A percentile compares a stretch with the other conserved stretches of the same genome.
Conservation (phyloP, 2,329 filamentous ascomycete species). For the Diaporthe aspalathi region DNA sequence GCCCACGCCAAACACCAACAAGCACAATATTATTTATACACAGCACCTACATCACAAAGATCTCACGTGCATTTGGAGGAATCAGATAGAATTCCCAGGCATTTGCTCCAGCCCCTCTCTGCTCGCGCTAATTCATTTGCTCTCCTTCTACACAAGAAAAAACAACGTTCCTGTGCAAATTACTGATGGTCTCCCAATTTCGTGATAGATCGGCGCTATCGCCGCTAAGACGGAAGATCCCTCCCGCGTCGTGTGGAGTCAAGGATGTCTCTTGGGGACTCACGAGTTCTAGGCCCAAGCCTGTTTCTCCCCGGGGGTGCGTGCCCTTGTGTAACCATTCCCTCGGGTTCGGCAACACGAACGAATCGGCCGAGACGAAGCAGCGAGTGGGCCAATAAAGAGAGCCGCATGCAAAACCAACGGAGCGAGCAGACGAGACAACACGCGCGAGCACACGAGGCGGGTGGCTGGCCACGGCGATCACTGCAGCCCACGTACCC, state of each 20-base stretch:
- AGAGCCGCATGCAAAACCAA: constrained; percentile 22
- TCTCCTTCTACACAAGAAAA: constrained; percentile 11
- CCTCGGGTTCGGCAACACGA: constrained; percentile 27
- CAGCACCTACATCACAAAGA: constrained; percentile 19
- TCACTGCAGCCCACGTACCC: constrained; percentile 26
- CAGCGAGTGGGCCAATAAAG: constrained; percentile 14
- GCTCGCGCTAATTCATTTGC: constrained; percentile 37
- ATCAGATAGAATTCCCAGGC: constrained; percentile 35
- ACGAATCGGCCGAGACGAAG: constrained; percentile 20
- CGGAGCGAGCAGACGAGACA: constrained; percentile 7
- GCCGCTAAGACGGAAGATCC: constrained; percentile 37
- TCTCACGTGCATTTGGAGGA: constrained; percentile 26
- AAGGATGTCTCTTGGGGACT: constrained; percentile 20
- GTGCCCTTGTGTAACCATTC: constrained; percentile 26
- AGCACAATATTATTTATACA: constrained; percentile 1
- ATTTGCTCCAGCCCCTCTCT: constrained; percentile 42
- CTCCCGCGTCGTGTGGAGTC: constrained; percentile 15
- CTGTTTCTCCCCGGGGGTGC: background rate
- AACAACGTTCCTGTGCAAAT: constrained; percentile 33
- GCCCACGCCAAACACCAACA: constrained; percentile 12
- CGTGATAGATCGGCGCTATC: constrained; percentile 43
- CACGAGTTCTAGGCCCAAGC: constrained; percentile 1
- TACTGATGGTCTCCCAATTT: constrained; percentile 40
- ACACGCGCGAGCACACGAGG: background rate
- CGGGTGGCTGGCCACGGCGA: constrained; percentile 8